Conservation (phyloP, 2,329 filamentous ascomycete species). For the Mycosphaerella sp. region DNA sequence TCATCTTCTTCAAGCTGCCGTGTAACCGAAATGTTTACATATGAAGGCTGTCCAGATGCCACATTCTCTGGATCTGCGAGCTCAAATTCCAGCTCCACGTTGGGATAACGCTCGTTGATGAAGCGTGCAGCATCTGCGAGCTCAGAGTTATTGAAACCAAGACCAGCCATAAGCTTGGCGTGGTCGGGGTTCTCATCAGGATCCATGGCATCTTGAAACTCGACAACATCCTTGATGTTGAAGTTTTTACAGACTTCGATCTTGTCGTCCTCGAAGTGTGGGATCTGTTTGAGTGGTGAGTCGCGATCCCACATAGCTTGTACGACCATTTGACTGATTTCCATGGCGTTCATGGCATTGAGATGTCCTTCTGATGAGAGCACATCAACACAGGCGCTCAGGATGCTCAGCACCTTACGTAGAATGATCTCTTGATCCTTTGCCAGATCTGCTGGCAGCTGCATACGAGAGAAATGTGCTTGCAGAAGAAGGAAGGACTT, state of each 20-base stretch:
- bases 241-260: slow-evolving; percentile 76
- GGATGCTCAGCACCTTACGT: slow-evolving; percentile 74
- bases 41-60: slow-evolving; percentile 70
- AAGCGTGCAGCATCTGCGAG: slow-evolving; percentile 86
- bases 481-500: slow-evolving; percentile 97
- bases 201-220: slow-evolving; percentile 99
- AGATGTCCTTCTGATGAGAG: slow-evolving; percentile 92
- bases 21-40: slow-evolving; percentile 76
- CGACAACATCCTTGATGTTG: slow-evolving; percentile 85
- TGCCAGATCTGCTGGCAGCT: slow-evolving; percentile 86
- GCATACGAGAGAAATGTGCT: slow-evolving; percentile 96
- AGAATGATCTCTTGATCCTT: slow-evolving; percentile 92
- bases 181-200: slow-evolving; percentile 86
- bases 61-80: slow-evolving; percentile 75
- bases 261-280: slow-evolving; percentile 79
- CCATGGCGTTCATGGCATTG: slow-evolving; percentile 98
- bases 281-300: slow-evolving; percentile 94
- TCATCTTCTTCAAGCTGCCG: slow-evolving; percentile 69
- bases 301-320: slow-evolving; percentile 99
- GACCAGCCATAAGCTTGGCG: slow-evolving; percentile 64
- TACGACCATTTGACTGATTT: slow-evolving; percentile 98
- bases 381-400: slow-evolving; percentile 91
- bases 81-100: slow-evolving; percentile 84
- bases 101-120: slow-evolving; percentile 94
- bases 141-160: slow-evolving; percentile 74